A percentile compares a stretch with the other conserved stretches of the same genome.
These are phyloP conservation scores for Corylus avellana DNA, from an alignment of 306 rosid genomes.

Conservation along the genomic window DNA sequence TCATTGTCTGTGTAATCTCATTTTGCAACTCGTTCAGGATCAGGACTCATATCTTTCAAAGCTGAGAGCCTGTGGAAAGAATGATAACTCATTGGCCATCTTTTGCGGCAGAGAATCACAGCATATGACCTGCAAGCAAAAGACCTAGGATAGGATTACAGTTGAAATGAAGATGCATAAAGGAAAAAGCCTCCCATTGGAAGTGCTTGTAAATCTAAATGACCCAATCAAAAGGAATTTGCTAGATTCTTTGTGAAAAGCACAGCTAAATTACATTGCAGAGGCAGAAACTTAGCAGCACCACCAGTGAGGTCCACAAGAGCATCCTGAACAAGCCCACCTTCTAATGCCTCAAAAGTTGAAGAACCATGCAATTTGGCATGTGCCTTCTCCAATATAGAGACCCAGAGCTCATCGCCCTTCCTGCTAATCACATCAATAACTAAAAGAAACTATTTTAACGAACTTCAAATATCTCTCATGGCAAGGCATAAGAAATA, in stretches of 20 bases:
- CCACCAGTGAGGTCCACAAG: conserved; percentile 99
- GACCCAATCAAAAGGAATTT: conserved; percentile 4
- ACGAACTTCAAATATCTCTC: conserved; percentile 9
- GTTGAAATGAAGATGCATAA: too few relatives aligned
- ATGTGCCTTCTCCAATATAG: conserved; percentile 98
- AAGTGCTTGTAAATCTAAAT: conserved; percentile 22
- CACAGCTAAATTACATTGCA: background rate
- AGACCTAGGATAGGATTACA: background rate
- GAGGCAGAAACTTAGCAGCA: conserved; percentile 60
- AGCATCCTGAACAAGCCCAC: conserved; percentile 99
- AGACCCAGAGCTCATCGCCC: conserved; percentile 95
- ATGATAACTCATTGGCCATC: conserved; percentile 22
- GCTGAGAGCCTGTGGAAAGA: conserved; percentile 25
- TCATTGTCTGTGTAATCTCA: conserved; percentile 17
- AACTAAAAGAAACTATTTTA: background rate
- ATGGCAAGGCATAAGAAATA: conserved; percentile 8
- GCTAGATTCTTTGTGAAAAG: background rate
- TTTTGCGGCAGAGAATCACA: conserved; percentile 17
- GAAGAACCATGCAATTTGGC: conserved; percentile 90
- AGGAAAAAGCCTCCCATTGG: background rate
- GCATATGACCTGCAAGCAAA: conserved; percentile 11
- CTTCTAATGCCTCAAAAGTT: conserved; percentile 93
- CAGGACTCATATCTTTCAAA: conserved; percentile 4
- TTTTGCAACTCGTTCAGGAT: conserved; percentile 20
- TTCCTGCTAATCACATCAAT: conserved; percentile 53